A percentile compares a stretch with the other conserved stretches of the same genome.
phyloP scores from a whole-genome alignment of 2,329 filamentous ascomycete species.

The Ascocoryne sarcoides region DNA sequence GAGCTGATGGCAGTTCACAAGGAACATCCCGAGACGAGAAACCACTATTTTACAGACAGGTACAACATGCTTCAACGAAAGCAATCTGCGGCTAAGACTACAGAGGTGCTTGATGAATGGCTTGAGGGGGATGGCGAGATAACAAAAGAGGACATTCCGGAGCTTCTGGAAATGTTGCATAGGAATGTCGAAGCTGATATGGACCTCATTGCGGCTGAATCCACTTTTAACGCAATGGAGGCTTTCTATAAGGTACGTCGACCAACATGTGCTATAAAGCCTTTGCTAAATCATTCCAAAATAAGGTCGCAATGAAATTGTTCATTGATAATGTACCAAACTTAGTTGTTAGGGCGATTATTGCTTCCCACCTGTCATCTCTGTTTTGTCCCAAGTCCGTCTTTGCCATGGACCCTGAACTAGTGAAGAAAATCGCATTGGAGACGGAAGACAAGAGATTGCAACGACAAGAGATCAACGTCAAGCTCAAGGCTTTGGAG shows the following conservation, averaged over 20 bases:
- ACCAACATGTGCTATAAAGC: neutral
- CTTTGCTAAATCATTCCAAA: slow-evolving; percentile 2
- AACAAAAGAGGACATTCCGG: slow-evolving; percentile 5
- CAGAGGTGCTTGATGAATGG: slow-evolving; percentile 1
- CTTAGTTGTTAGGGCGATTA: slow-evolving; percentile 9
- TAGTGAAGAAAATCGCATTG: slow-evolving; percentile 8
- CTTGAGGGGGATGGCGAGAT: neutral
- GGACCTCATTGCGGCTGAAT: slow-evolving; percentile 11
- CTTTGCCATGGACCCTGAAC: slow-evolving; percentile 7
- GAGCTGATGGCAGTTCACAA: slow-evolving; percentile 16
- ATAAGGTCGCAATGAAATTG: slow-evolving; percentile 12
- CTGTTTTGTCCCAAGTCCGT: slow-evolving; percentile 11
- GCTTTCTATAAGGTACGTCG: slow-evolving; percentile 14
- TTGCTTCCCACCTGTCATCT: slow-evolving; percentile 6
- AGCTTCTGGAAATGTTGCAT: slow-evolving; percentile 1
- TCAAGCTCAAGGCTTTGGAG: slow-evolving; percentile 10
- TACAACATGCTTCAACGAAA: slow-evolving; percentile 8
- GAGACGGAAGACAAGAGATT: slow-evolving; percentile 11
- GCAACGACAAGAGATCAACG: slow-evolving; percentile 6
- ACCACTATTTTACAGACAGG: slow-evolving; percentile 9
- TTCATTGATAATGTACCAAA: slow-evolving; percentile 16
- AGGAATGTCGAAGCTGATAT: slow-evolving; percentile 6
- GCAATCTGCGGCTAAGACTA: slow-evolving; percentile 3
- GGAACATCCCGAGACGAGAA: slow-evolving; percentile 13
- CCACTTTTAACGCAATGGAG: slow-evolving; percentile 12